A percentile compares a stretch with the other conserved stretches of the same genome.
Evolutionary conservation across 371 early-diverging fungal genomes (phyloP).

Genomic region (Nematocida sp.): DNA sequence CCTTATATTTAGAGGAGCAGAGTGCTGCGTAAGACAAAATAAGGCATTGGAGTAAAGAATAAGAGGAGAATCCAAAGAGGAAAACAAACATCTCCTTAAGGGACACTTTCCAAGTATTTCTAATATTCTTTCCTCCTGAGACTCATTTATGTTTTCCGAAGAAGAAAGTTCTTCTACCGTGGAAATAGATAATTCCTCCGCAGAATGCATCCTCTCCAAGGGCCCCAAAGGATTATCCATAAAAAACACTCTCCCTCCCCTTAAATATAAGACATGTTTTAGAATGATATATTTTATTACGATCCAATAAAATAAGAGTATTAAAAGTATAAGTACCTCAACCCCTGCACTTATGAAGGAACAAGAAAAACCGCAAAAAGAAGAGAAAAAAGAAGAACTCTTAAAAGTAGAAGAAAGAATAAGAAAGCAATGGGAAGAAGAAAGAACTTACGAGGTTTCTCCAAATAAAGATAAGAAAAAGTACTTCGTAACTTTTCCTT

Average conservation of each 20-base stretch:
- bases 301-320: too few relatives aligned
- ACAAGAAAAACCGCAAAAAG: background rate
- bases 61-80: background rate
- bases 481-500: slow-evolving; percentile 91
- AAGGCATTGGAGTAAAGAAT: slow-evolving; percentile 38
- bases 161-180: too few relatives aligned
- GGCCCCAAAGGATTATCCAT: too few relatives aligned
- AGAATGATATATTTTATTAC: too few relatives aligned
- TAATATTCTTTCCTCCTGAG: background rate
- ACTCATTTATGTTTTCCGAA: too few relatives aligned
- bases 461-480: slow-evolving; percentile 68
- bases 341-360: background rate
- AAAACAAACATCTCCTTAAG: background rate
- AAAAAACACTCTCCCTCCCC: too few relatives aligned
- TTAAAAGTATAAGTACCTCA: background rate
- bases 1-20: background rate
- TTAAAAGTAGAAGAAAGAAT: slow-evolving; percentile 35
- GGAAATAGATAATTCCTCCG: too few relatives aligned
- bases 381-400: slow-evolving; percentile 46
- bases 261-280: too few relatives aligned
- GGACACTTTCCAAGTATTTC: slow-evolving; percentile 7
- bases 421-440: slow-evolving; percentile 12
- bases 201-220: too few relatives aligned
- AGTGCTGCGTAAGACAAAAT: slow-evolving; percentile 16
- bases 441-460: slow-evolving; percentile 12